These are phyloP conservation scores for Sarocladiaceae sp. DNA, from an alignment of 2,329 filamentous ascomycete species.

Conservation along the genomic window DNA sequence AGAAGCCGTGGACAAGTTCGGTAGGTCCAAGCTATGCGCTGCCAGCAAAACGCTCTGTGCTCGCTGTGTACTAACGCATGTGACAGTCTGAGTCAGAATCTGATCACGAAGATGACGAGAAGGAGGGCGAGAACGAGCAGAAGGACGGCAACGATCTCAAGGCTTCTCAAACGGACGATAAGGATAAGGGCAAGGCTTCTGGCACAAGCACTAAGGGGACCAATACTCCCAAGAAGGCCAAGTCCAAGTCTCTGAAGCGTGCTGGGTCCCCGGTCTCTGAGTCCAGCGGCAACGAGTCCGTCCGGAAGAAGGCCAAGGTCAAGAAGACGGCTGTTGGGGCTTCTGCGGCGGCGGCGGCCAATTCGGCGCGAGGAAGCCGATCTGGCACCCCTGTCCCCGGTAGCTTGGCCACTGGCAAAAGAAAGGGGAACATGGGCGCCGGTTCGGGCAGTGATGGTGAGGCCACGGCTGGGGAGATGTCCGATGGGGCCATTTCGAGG, in stretches of 20 bases:
- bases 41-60: no score
- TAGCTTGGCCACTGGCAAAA: slow-evolving; percentile 27
- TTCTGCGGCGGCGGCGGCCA: slow-evolving; percentile 18
- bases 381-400: slow-evolving; percentile 49
- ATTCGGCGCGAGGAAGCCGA: slow-evolving; percentile 37
- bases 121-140: slow-evolving; percentile 38
- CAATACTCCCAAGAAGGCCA: slow-evolving; percentile 49
- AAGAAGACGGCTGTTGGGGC: slow-evolving; percentile 56
- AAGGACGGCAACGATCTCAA: slow-evolving; percentile 58
- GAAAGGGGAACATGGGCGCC: slow-evolving; percentile 23
- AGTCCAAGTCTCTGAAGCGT: slow-evolving; percentile 68
- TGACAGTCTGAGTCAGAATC: slow-evolving; percentile 49
- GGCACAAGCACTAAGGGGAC: slow-evolving; percentile 60
- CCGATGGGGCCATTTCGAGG: slow-evolving; percentile 50
- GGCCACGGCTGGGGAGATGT: slow-evolving; percentile 64
- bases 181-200: slow-evolving; percentile 47
- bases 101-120: slow-evolving; percentile 30
- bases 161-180: slow-evolving; percentile 49
- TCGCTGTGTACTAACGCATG: no score
- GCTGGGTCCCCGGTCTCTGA: slow-evolving; percentile 80
- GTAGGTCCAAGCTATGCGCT: slow-evolving; percentile 20
- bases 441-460: slow-evolving; percentile 70
- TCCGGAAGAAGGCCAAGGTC: slow-evolving; percentile 61
- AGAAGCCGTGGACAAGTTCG: slow-evolving; percentile 36
- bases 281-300: slow-evolving; percentile 85